These are phyloP conservation scores for Saxophila tyrrhenica DNA, from an alignment of 495 filamentous ascomycete species.

Conservation along the genomic window DNA sequence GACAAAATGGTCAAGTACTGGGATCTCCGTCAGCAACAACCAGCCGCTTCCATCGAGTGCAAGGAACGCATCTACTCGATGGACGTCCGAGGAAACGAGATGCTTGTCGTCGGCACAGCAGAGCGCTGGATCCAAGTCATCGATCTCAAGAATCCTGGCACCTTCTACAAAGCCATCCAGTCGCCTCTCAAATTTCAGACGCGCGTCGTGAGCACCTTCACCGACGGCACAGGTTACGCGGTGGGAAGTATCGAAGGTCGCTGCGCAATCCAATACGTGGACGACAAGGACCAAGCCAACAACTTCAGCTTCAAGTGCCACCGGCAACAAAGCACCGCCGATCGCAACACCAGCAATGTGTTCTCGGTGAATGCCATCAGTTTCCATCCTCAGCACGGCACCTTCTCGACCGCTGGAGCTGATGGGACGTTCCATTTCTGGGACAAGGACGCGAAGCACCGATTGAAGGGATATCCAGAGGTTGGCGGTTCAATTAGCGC, in stretches of 20 bases:
- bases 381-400: slow-evolving; percentile 78
- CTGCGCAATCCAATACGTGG: slow-evolving; percentile 78
- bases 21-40: slow-evolving; percentile 61
- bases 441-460: slow-evolving; percentile 79
- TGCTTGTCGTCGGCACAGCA: slow-evolving; percentile 74
- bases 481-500: slow-evolving; percentile 71
- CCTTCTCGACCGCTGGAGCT: slow-evolving; percentile 79
- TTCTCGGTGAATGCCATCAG: slow-evolving; percentile 81
- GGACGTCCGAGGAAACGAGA: slow-evolving; percentile 59
- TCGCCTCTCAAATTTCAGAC: slow-evolving; percentile 86
- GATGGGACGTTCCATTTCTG: slow-evolving; percentile 78
- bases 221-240: slow-evolving; percentile 73
- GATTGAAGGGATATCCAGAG: slow-evolving; percentile 77
- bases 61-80: slow-evolving; percentile 80
- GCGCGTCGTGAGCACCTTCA: slow-evolving; percentile 70
- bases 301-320: slow-evolving; percentile 96
- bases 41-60: slow-evolving; percentile 53
- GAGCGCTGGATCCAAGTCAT: slow-evolving; percentile 83
- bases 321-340: slow-evolving; percentile 56
- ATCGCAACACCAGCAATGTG: slow-evolving; percentile 56
- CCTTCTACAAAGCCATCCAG: slow-evolving; percentile 72
- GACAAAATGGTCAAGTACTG: slow-evolving; percentile 95
- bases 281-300: slow-evolving; percentile 69
- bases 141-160: slow-evolving; percentile 63
- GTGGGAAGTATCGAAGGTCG: slow-evolving; percentile 83